Evolutionary conservation across 2,329 filamentous ascomycete species (phyloP).

Genomic region (Bipolaris gigantea): DNA sequence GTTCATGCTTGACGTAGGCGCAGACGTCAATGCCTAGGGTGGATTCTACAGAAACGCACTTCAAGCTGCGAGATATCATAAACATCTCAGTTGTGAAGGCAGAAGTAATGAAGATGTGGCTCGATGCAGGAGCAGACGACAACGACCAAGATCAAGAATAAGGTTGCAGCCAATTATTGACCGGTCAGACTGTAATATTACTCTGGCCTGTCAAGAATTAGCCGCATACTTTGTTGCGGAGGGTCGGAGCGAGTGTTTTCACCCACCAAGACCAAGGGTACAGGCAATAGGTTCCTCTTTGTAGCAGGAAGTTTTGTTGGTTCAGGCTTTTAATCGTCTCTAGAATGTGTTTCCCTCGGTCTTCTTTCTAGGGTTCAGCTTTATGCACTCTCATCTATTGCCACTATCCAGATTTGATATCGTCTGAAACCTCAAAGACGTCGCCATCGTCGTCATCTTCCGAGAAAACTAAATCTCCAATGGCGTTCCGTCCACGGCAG

Average conservation of each 20-base stretch:
- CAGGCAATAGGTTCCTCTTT: not conserved
- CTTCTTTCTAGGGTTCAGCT: too few species aligned
- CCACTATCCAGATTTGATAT: too few species aligned
- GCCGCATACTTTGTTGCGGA: not conserved
- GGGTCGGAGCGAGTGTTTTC: not conserved
- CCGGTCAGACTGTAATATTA: not conserved
- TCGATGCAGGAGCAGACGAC: not conserved
- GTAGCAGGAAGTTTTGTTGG: not conserved
- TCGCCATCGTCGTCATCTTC: too few species aligned
- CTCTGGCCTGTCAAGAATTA: not conserved
- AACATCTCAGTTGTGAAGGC: too few species aligned
- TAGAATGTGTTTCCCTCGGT: not conserved
- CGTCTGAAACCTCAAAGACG: too few species aligned
- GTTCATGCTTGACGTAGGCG: not conserved
- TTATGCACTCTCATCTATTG: too few species aligned
- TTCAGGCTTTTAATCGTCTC: not conserved
- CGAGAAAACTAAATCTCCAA: too few species aligned
- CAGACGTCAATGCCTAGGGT: not conserved
- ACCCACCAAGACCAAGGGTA: not conserved
- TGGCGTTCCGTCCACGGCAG: not conserved
- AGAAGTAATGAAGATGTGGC: not conserved
- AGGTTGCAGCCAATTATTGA: not conserved
- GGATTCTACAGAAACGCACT: not conserved
- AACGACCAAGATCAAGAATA: not conserved
- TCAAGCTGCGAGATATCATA: too few species aligned